Base-by-base conservation (phyloP, 2,329 filamentous ascomycete genomes). In the Cryphonectria parasitica region DNA sequence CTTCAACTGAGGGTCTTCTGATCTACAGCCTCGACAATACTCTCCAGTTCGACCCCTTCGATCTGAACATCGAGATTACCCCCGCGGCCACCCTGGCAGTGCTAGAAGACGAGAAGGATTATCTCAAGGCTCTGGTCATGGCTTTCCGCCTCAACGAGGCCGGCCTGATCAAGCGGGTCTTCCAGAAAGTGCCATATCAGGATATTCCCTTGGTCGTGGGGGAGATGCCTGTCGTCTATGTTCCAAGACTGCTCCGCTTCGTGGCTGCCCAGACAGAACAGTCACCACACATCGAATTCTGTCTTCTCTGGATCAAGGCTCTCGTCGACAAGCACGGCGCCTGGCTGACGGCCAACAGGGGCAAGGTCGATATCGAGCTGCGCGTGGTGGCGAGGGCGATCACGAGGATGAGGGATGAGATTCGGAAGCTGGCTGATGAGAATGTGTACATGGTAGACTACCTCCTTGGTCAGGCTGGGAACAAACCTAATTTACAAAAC, bases 101-200 rank as follows among this genome's bases (percentile, higher is more conserved):
- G 13, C 83, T 92, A 43, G 86, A 91, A 70, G 83, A 81, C 58
- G 90, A 94, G 69, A 88, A 88, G 73, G 93, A 97, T 78, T 97
- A 93, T 80, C 88, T 98, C 74, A 97, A 96, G 82, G 95, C 96
- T 0, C 84, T 99, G 7, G 90, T 98, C 74, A 99, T 99, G 96
- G 92, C 95, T 1, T 99, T 99, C 86, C 92, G 97, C 7, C 90
- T 99, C 71, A 98, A 97, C 82, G 93, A 97, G 79, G 87, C 90
- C 5, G 89, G 90, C 31, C 86, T 99, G 63, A 89, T 98, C 73
- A 92, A 92, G 75, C 90, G 90, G 68, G 93, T 98, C 25, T 98
- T 97, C 82, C 91, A 97, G 81, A 88, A 89, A 2, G 91, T 95
- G 34, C 95, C 96, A 0, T 85, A 91, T 58, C 81, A 85, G 2